These are phyloP conservation scores for Helichrysum umbraculigerum DNA, from an alignment of 129 eudicot species.

Conservation along the genomic window DNA sequence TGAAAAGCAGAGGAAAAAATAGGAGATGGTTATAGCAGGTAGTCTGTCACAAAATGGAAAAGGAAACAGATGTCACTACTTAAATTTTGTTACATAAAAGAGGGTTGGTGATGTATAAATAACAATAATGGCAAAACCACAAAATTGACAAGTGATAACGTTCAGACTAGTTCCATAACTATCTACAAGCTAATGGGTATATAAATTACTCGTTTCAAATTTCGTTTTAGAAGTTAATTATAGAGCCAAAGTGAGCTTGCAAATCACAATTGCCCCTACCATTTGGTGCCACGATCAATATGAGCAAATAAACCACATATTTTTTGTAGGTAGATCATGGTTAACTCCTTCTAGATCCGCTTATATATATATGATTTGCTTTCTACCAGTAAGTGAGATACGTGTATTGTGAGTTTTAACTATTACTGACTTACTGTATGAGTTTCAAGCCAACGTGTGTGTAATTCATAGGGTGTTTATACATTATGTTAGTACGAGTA, in stretches of 20 bases:
- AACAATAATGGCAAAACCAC: conserved; percentile 27
- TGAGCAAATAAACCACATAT: no score
- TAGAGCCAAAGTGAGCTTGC: not conserved
- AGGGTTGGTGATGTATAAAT: conserved; percentile 26
- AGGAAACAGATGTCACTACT: not conserved
- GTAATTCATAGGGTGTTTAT: no score
- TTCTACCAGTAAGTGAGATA: no score
- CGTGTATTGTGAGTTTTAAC: no score
- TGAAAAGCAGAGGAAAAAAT: not conserved
- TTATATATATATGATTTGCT: no score
- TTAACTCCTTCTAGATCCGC: no score
- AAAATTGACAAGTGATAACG: conserved; percentile 25
- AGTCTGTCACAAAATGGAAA: conserved; percentile 12
- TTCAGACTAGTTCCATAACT: conserved; percentile 24
- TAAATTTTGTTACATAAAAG: conserved; percentile 22
- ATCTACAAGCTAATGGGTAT: not conserved
- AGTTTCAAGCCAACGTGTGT: no score
- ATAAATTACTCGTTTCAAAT: not conserved
- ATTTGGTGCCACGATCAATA: no score
- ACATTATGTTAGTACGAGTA: no score
- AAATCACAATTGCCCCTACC: no score
- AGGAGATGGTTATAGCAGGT: conserved; percentile 13
- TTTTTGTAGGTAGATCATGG: no score
- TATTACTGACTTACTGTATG: no score
- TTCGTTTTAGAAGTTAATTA: not conserved